Evolutionary conservation across 179 eudicot genomes (phyloP), one percentile per base, ranked within the genome.

Genomic region (Amaranthus tricolor): DNA sequence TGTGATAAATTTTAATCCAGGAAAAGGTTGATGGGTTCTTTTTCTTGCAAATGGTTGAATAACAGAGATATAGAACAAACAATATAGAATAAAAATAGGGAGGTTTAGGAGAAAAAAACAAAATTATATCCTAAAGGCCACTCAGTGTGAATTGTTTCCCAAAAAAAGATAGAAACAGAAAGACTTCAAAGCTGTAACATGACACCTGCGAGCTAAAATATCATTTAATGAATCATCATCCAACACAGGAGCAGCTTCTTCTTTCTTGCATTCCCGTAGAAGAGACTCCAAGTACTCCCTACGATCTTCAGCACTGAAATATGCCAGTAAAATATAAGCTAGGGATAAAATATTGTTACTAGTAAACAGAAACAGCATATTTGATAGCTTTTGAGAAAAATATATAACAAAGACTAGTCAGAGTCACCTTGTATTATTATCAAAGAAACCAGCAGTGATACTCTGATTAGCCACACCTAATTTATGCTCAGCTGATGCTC

Each of bases 401-500:
- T 21, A 57, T 63, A 58, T 43, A 55, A 61, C 51, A 75, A 31
- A 66, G 11, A 17, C 15, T 53, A 51, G 48, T 51, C 48, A 59
- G 55, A 45, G 54, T 62, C 71, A 91, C 99, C 99, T 96, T 9
- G 99, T 96, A 83, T 96, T 91, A 68, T 96, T 96, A 82, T 96
- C 99, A 83, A 96, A 96, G 79, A 96, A 96, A 0, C 99, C 99
- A 77, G 99, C 99, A 80, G 99, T 96, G 58, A 96, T 96, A 80
- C 99, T 96, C 86, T 96, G 99, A 78, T 96, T 93, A 31, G 99
- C 99, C 76, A 96, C 99, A 78, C 99, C 99, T 81, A 96, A 84
- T 82, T 96, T 96, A 88, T 96, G 97, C 86, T 93, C 99, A 72
- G 99, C 99, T 61, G 99, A 78, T 82, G 99, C 99, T 87, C 99